A percentile compares a stretch with the other conserved stretches of the same genome.
These are phyloP conservation scores for Postia placenta DNA, from an alignment of 768 basidiomycete genomes.

Conservation along the genomic window DNA sequence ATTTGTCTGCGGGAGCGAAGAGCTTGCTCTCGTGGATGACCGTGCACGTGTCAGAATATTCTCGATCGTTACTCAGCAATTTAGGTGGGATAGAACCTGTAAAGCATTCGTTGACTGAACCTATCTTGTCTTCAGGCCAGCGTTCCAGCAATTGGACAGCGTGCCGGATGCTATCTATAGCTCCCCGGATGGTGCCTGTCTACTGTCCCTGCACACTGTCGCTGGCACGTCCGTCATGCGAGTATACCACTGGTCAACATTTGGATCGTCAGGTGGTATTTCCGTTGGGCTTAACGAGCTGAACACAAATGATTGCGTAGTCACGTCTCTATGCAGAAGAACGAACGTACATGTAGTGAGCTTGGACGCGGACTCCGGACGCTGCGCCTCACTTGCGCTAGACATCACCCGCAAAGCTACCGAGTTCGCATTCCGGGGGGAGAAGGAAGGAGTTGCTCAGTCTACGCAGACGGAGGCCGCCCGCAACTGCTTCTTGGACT, in stretches of 20 bases:
- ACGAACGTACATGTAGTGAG: conserved; percentile 36
- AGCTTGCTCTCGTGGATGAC: conserved; percentile 45
- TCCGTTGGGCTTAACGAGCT: conserved; percentile 26
- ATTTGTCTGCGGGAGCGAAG: conserved; percentile 47
- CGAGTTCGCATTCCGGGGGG: conserved; percentile 49
- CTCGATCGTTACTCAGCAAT: conserved; percentile 47
- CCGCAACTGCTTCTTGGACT: conserved; percentile 50
- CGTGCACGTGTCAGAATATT: conserved; percentile 40
- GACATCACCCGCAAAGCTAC: conserved; percentile 51
- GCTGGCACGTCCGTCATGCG: conserved; percentile 20
- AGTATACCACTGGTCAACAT: conserved; percentile 51
- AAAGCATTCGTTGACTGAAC: not conserved
- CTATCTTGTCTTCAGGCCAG: conserved; percentile 30
- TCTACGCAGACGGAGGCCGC: conserved; percentile 18
- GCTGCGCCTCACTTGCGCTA: conserved; percentile 38
- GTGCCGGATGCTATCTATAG: conserved; percentile 34
- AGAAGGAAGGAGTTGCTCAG: conserved; percentile 19
- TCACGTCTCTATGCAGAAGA: conserved; percentile 43
- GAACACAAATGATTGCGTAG: conserved; percentile 16
- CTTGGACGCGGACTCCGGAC: conserved; percentile 27
- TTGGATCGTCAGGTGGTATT: conserved; percentile 47
- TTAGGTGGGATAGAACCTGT: conserved; percentile 44
- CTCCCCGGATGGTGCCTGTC: conserved; percentile 50
- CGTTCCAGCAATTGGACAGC: conserved; percentile 32
- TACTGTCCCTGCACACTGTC: conserved; percentile 30